Conservation (phyloP, 768 basidiomycete genomes). For the Bullera alba region DNA sequence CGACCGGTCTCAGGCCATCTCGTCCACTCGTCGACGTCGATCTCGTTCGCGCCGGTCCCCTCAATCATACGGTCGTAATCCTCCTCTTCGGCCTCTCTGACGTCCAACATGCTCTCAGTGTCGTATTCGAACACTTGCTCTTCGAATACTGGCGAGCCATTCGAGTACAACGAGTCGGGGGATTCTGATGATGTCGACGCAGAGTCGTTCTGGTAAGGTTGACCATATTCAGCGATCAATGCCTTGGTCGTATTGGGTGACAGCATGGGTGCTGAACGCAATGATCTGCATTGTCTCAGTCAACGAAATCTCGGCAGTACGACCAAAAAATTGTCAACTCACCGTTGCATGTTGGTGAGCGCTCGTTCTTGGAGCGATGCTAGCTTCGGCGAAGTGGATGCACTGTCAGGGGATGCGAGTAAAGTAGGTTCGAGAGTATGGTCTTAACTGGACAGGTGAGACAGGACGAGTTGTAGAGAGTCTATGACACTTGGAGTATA, state of each 20-base stretch:
- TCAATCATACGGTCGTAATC: slow-evolving; percentile 13
- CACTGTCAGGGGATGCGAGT: too few species aligned
- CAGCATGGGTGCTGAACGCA: slow-evolving; percentile 9
- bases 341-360: too few species aligned
- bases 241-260: slow-evolving; percentile 12
- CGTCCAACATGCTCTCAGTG: slow-evolving; percentile 7
- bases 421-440: too few species aligned
- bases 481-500: too few species aligned
- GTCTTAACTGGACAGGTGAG: too few species aligned
- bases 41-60: slow-evolving; percentile 2
- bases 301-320: too few species aligned
- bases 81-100: slow-evolving; percentile 16
- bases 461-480: too few species aligned
- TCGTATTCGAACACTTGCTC: slow-evolving; percentile 29
- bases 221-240: not conserved
- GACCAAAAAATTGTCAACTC: too few species aligned
- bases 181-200: slow-evolving; percentile 22
- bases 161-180: slow-evolving; percentile 36
- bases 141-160: slow-evolving; percentile 23
- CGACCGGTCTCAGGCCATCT: slow-evolving; percentile 16
- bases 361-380: too few species aligned
- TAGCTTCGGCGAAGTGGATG: too few species aligned
- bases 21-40: too few species aligned
- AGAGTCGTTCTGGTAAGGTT: not conserved
- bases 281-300: not conserved